phyloP scores from a whole-genome alignment of 331 rosid species.

The Prunus yedoensis region DNA sequence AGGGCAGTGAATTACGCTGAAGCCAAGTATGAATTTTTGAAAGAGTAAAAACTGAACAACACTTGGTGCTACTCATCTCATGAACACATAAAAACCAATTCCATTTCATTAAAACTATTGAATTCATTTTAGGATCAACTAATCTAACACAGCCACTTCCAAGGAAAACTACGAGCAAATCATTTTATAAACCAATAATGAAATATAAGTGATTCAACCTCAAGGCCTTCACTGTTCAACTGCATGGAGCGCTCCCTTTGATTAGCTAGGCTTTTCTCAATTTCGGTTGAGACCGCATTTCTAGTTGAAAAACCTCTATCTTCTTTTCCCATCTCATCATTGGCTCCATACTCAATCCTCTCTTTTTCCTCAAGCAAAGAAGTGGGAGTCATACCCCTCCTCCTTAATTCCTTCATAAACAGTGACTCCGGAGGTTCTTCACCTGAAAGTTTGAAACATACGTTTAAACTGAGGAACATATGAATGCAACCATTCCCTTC shows the following conservation, averaged over 20 bases:
- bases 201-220: constrained; percentile 52
- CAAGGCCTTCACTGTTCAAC: constrained; percentile 94
- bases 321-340: constrained; percentile 61
- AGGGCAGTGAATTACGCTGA: not conserved
- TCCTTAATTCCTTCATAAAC: constrained; percentile 92
- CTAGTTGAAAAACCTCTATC: constrained; percentile 52
- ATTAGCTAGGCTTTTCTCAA: constrained; percentile 74
- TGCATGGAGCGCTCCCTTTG: constrained; percentile 93
- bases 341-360: constrained; percentile 47
- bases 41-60: not conserved
- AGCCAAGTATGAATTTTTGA: not conserved
- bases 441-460: constrained; percentile 42
- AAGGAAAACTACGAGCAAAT: constrained; percentile 9
- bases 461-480: constrained; percentile 17
- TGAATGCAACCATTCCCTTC: not conserved
- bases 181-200: constrained; percentile 8
- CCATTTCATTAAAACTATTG: not conserved
- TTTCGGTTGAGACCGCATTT: constrained; percentile 71
- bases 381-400: constrained; percentile 90
- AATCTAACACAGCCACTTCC: not conserved
- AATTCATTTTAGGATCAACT: not conserved
- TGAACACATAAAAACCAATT: not conserved
- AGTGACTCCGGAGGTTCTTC: constrained; percentile 92
- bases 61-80: not conserved
- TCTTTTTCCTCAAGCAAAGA: constrained; percentile 83